Evolutionary conservation across 2,329 filamentous ascomycete species (phyloP), one percentile per base, ranked within the genome.

Genomic region (Colletotrichum sp.): DNA sequence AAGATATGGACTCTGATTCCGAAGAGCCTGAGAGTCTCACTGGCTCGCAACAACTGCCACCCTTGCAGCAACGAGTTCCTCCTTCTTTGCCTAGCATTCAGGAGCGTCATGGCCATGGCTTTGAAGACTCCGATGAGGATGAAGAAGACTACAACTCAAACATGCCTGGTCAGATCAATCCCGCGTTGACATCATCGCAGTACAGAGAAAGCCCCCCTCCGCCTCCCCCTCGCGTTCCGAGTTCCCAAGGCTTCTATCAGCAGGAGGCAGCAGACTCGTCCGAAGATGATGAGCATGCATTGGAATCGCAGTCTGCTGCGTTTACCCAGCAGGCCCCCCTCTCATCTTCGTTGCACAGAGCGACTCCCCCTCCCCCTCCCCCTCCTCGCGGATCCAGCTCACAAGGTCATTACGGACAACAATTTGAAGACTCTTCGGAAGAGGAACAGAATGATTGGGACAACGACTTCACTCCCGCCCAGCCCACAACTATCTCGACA

Each of bases 1-100:
- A 76, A 28, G 73, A 76, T 13, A 73, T 73, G 70, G 73, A 76
- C 9, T 76, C 73, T 5, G 73, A 76, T 36, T 76, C 73, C 8
- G 73, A 76, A 36, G 73, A 68, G 8, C 64, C 44, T 8, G 73
- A 76, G 28, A 76, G 70, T 13, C 73, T 76, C 9, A 62, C 64
- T 2, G 60, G 70, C 16, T 76, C 73, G 5, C 70, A 76, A 49
- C 73, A 73, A 2, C 64, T 76, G 21, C 70, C 73, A 12, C 18
- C 36, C 10, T 26, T 55, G 3, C 64, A 73, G 26, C 64, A 34
- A 6, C 30, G 70, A 26, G 21, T 34, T 15, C 34, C 59, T 9
- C 57, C 64, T 7, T 34, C 57, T 3, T 49, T 76, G 57, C 73
- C 73, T 18, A 76, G 73, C 64, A 76, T 76, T 15, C 63, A 64